Evolutionary conservation across 2,329 filamentous ascomycete species (phyloP).

Genomic region (Pseudophaeomoniella oleicola): DNA sequence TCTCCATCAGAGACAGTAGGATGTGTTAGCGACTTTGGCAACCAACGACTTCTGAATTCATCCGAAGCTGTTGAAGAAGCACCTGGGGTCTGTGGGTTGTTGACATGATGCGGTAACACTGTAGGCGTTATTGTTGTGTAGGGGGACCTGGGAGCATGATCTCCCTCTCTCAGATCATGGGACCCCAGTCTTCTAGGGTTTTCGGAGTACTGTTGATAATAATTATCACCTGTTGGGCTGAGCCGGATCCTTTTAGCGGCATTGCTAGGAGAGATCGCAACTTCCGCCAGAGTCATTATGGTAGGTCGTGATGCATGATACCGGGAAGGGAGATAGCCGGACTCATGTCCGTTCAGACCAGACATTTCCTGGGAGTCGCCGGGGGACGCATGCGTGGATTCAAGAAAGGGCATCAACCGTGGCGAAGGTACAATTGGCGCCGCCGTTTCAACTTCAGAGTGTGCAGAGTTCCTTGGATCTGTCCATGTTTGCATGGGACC

Average conservation of each 20-base stretch:
- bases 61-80: constrained; percentile 20
- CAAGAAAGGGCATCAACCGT: background rate
- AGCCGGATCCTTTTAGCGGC: constrained; percentile 11
- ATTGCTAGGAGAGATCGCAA: background rate
- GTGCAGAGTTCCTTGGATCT: background rate
- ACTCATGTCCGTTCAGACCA: background rate
- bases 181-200: constrained; percentile 7
- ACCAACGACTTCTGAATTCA: background rate
- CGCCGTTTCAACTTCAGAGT: background rate
- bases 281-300: background rate
- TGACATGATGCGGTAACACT: constrained; percentile 13
- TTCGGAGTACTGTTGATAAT: constrained; percentile 4
- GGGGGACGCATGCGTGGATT: background rate
- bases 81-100: constrained; percentile 25
- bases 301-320: background rate
- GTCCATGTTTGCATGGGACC: background rate
- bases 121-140: constrained; percentile 10
- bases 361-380: background rate
- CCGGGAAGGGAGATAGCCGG: background rate
- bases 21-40: background rate
- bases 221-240: constrained; percentile 10
- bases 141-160: constrained; percentile 8
- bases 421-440: background rate
- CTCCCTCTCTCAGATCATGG: constrained; percentile 8
- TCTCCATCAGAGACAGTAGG: constrained; percentile 13